These are phyloP conservation scores for Nasturtium officinale DNA, from an alignment of 345 rosid genomes.

Conservation along the genomic window DNA sequence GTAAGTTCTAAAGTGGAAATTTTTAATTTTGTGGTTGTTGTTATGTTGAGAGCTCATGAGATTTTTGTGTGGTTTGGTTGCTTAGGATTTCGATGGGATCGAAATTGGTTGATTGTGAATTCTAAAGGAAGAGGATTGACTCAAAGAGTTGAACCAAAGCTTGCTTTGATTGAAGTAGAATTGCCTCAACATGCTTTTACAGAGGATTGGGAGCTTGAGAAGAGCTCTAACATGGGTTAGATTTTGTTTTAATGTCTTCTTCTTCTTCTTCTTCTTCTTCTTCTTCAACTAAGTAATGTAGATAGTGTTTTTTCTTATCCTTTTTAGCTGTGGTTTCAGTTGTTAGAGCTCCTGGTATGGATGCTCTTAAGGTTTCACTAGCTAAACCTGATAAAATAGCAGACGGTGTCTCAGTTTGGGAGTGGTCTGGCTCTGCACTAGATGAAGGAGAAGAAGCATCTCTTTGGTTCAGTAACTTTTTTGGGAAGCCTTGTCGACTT, in stretches of 20 bases:
- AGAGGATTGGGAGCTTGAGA: constrained; percentile 63
- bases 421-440: constrained; percentile 88
- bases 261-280: constrained; percentile 5
- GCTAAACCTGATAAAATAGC: constrained; percentile 48
- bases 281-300: background rate
- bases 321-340: constrained; percentile 43
- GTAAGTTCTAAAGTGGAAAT: background rate
- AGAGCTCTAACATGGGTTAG: constrained; percentile 64
- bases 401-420: constrained; percentile 81
- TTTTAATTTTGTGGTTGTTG: background rate
- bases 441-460: constrained; percentile 93
- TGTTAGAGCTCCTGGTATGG: constrained; percentile 84
- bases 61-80: constrained; percentile 8
- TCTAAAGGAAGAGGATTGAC: constrained; percentile 76
- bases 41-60: constrained; percentile 5
- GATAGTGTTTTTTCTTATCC: background rate
- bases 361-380: constrained; percentile 60
- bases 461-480: constrained; percentile 71
- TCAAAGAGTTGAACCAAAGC: constrained; percentile 91
- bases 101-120: constrained; percentile 82
- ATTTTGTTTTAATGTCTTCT: background rate
- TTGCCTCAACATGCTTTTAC: constrained; percentile 65
- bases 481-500: constrained; percentile 78
- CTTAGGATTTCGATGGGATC: constrained; percentile 86
- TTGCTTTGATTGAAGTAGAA: constrained; percentile 65